A percentile compares a stretch with the other conserved stretches of the same genome.
phyloP scores from a whole-genome alignment of 208 protist genomes.

The Leishmania guyanensis region DNA sequence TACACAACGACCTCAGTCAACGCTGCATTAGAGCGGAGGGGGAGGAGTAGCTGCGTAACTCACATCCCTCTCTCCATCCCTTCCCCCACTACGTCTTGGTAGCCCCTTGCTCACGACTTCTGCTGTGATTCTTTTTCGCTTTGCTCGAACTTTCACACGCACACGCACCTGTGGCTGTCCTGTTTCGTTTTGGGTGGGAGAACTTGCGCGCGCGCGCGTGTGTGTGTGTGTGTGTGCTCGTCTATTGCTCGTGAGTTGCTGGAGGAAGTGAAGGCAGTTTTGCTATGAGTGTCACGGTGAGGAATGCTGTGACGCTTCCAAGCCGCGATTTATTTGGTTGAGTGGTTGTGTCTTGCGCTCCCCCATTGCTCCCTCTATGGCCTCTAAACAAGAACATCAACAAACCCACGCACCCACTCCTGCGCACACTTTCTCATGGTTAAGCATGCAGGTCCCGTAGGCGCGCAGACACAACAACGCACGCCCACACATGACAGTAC shows the following conservation, averaged over 20 bases:
- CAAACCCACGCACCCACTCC: neutral
- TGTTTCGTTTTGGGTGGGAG: neutral
- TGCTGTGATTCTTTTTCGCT: neutral
- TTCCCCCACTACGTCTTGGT: neutral
- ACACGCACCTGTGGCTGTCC: neutral
- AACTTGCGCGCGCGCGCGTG: neutral
- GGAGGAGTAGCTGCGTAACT: neutral
- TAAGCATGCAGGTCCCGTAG: neutral
- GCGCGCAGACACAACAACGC: neutral
- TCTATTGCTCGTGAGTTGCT: neutral
- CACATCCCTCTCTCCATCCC: neutral
- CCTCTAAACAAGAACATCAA: neutral
- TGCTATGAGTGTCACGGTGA: neutral
- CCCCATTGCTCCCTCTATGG: neutral
- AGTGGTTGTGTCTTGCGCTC: neutral
- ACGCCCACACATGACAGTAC: neutral
- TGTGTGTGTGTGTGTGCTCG: neutral
- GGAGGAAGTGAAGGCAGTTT: neutral
- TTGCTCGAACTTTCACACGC: neutral
- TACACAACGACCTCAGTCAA: neutral
- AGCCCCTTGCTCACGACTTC: neutral
- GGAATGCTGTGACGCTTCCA: neutral
- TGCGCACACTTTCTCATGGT: neutral
- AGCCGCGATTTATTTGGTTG: neutral
- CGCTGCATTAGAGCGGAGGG: neutral